Base-by-base conservation (phyloP, 2,329 filamentous ascomycete species). In the Piedraia hortae region DNA sequence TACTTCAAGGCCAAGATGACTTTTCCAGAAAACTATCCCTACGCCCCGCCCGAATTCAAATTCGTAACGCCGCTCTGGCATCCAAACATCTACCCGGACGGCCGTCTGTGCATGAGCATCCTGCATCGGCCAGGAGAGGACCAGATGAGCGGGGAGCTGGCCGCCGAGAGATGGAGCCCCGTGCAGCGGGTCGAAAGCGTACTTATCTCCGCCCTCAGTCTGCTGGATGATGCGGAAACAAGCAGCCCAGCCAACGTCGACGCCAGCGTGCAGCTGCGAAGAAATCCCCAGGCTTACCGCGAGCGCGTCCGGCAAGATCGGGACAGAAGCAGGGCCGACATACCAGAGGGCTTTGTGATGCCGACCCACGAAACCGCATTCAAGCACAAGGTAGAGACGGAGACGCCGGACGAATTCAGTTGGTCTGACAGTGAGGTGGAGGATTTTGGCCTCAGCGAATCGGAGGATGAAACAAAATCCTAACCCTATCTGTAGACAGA, bases 191-290 rank as follows among this genome's bases (percentile, higher is more conserved):
- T 88, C 21, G 85, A 93, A 50, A 88, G 78, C 2, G 80, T 97
- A 16, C 60, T 97, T 10, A 77, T 89, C 29, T 90, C 77, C 5
- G 74, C 93, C 10, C 61, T 93, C 5, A 70, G 85, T 4, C 62
- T 97, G 2, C 64, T 97, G 24, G 85, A 93, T 42, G 77, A 90
- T 36, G 77, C 82, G 8, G 82, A 97, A 46, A 75, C 88, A 37
- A 77, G 67, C 34, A 90, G 78, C 0, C 77, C 85, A 0, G 85
- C 82, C 30, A 93, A 93, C 42, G 80, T 93, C 24, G 82, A 93
- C 34, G 82, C 85, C 2, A 65, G 75, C 26, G 70, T 91, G 12
- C 61, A 78, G 53, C 69, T 88, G 37, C 67, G 82, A 28, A 75
- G 80, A 34, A 48, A 68, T 14, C 63, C 64, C 0, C 51, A 54